A percentile compares a stretch with the other conserved stretches of the same genome.
These are phyloP conservation scores for Trichoderma koningii DNA, from an alignment of 2,329 filamentous ascomycete genomes.

Conservation along the genomic window DNA sequence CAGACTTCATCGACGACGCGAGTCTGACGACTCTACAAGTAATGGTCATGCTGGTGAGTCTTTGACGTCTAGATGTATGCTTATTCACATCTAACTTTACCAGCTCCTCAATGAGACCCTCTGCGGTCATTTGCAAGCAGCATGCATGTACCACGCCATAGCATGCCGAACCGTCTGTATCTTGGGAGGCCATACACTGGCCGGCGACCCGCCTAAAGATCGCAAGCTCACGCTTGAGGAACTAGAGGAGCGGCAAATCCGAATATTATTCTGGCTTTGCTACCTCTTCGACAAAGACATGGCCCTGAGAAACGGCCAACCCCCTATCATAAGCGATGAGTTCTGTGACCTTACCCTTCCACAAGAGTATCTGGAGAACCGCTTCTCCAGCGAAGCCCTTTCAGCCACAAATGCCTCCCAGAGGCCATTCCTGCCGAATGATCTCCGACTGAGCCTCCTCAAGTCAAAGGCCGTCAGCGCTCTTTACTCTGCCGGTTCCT, in stretches of 20 bases:
- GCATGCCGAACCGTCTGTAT: conserved; percentile 52
- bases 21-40: conserved; percentile 50
- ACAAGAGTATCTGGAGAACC: conserved; percentile 35
- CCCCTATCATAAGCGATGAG: conserved; percentile 52
- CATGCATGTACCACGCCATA: conserved; percentile 47
- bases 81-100: not conserved
- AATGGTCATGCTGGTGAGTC: conserved; percentile 51
- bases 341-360: conserved; percentile 57
- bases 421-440: conserved; percentile 46
- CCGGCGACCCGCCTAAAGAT: conserved; percentile 25
- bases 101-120: conserved; percentile 48
- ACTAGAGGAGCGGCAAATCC: conserved; percentile 40
- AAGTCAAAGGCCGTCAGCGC: conserved; percentile 52
- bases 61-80: not conserved
- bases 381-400: conserved; percentile 26
- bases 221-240: conserved; percentile 31
- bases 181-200: conserved; percentile 49
- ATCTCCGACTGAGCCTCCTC: conserved; percentile 52
- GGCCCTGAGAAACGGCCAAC: conserved; percentile 54
- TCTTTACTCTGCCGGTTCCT: conserved; percentile 52
- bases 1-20: conserved; percentile 47
- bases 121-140: conserved; percentile 50
- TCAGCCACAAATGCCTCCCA: conserved; percentile 25
- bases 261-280: conserved; percentile 56
- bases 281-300: conserved; percentile 60